These are phyloP conservation scores for Luzula sylvatica DNA, from an alignment of 176 grass and related monocot genomes.

Conservation along the genomic window DNA sequence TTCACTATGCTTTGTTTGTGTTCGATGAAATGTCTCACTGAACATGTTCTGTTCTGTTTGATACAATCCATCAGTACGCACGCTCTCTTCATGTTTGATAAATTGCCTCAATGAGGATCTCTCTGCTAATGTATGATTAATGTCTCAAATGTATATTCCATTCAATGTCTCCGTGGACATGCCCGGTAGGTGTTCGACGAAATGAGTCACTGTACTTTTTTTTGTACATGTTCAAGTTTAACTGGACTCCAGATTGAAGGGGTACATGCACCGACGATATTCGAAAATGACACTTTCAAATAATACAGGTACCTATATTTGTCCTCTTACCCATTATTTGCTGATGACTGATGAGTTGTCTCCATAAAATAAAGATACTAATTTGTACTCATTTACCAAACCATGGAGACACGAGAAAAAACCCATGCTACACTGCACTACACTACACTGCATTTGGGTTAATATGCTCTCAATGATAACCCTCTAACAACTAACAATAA, in stretches of 20 bases:
- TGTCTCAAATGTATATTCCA: too few relatives aligned
- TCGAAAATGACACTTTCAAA: slow-evolving; percentile 11
- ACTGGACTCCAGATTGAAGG: background rate
- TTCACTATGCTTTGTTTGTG: background rate
- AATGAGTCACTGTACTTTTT: background rate
- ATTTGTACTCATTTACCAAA: slow-evolving; percentile 28
- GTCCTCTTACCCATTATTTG: slow-evolving; percentile 4
- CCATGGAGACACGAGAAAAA: background rate
- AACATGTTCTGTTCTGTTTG: background rate
- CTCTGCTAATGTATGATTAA: background rate
- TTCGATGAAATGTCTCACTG: background rate
- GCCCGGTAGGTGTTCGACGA: background rate
- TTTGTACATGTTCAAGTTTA: too few relatives aligned
- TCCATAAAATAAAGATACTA: slow-evolving; percentile 4
- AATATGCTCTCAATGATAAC: background rate
- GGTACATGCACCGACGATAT: slow-evolving; percentile 18
- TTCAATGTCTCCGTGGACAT: too few relatives aligned
- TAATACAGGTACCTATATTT: slow-evolving; percentile 2
- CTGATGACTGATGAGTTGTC: slow-evolving; percentile 8
- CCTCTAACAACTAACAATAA: slow-evolving; percentile 17
- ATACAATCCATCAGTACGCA: background rate
- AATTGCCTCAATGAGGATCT: background rate
- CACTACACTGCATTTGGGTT: background rate
- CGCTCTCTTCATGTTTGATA: background rate
- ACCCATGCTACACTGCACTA: background rate